These are phyloP conservation scores for Neospora caninum DNA, from an alignment of 169 alveolate genomes.

Conservation along the genomic window DNA sequence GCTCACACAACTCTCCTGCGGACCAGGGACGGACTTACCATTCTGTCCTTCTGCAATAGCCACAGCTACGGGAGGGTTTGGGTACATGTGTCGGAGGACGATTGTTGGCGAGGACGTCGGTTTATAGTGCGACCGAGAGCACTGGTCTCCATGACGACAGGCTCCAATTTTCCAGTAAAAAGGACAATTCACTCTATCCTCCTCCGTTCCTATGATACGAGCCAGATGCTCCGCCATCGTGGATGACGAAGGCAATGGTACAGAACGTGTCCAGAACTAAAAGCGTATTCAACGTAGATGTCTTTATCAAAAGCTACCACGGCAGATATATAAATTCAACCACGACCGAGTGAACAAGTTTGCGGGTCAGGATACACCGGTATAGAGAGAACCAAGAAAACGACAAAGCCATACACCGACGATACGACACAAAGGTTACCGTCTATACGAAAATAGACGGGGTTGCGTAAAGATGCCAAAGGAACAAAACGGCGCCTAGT, in stretches of 20 bases:
- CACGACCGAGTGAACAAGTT: too few relatives aligned
- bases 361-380: too few relatives aligned
- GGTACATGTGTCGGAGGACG: conserved; percentile 96
- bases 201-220: conserved; percentile 98
- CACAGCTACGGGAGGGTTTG: conserved; percentile 98
- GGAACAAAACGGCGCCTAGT: too few relatives aligned
- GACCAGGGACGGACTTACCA: conserved; percentile 70
- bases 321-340: too few relatives aligned
- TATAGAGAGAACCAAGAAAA: too few relatives aligned
- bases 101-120: conserved; percentile 95
- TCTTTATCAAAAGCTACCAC: too few relatives aligned
- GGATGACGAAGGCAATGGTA: neutral
- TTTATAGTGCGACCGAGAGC: conserved; percentile 97
- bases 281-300: neutral
- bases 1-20: too few relatives aligned
- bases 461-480: too few relatives aligned
- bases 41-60: conserved; percentile 98
- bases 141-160: conserved; percentile 99
- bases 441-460: too few relatives aligned
- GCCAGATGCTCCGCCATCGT: conserved; percentile 99
- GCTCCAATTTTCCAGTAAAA: conserved; percentile 99
- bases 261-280: neutral
- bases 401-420: too few relatives aligned
- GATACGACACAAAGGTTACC: too few relatives aligned
- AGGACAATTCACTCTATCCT: conserved; percentile 99